phyloP scores from a whole-genome alignment of 768 basidiomycete genomes.

The Thelephora aurantiotincta region DNA sequence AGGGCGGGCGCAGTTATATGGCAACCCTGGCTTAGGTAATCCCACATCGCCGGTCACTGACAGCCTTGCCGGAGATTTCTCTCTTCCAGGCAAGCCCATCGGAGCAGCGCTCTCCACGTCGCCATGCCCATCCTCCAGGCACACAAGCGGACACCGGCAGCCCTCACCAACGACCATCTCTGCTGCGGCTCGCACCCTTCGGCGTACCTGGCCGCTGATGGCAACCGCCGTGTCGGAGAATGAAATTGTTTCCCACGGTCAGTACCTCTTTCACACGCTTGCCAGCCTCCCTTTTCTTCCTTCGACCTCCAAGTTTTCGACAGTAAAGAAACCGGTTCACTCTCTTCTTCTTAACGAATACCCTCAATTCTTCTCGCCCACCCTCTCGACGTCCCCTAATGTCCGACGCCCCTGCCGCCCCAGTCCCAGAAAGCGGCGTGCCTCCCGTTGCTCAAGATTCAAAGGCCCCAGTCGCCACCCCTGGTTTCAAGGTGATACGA shows the following conservation, averaged over 20 bases:
- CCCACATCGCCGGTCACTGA: background rate
- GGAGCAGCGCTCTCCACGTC: too few species aligned
- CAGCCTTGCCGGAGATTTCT: too few species aligned
- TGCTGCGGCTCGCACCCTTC: too few species aligned
- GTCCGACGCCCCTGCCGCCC: constrained; percentile 87
- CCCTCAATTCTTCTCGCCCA: constrained; percentile 15
- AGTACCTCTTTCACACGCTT: constrained; percentile 6
- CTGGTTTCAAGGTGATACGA: constrained; percentile 59
- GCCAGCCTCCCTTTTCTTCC: constrained; percentile 29
- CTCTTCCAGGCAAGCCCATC: too few species aligned
- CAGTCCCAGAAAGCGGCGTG: constrained; percentile 72
- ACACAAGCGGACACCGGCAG: too few species aligned
- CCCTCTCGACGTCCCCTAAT: constrained; percentile 49
- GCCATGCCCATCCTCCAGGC: too few species aligned
- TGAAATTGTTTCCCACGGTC: background rate
- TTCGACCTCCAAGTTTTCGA: constrained; percentile 69
- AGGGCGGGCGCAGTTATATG: background rate
- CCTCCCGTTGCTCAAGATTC: constrained; percentile 62
- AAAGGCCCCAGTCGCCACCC: constrained; percentile 45
- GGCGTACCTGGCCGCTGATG: background rate
- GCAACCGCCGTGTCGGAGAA: background rate
- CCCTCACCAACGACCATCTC: too few species aligned
- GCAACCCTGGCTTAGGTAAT: background rate
- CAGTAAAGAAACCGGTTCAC: constrained; percentile 75
- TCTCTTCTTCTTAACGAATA: constrained; percentile 42